phyloP scores from a whole-genome alignment of 768 basidiomycete species.

The Wakefieldia striispora region DNA sequence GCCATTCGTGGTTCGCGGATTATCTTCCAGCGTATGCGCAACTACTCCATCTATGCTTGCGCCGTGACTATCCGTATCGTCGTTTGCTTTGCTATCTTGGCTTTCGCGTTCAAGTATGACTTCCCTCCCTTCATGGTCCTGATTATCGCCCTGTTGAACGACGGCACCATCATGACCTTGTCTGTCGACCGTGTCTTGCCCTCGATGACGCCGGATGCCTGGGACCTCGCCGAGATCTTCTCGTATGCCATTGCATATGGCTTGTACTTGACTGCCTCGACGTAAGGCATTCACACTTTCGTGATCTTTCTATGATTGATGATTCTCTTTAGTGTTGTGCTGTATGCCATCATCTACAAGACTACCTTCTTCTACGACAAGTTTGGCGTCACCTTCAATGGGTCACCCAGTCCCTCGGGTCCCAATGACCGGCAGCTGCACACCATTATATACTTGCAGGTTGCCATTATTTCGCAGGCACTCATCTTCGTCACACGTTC shows the following conservation, averaged over 20 bases:
- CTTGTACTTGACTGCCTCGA: conserved; percentile 87
- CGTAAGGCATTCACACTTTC: conserved; percentile 49
- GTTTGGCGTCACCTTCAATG: conserved; percentile 66
- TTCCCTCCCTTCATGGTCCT: conserved; percentile 99
- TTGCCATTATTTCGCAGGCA: conserved; percentile 98
- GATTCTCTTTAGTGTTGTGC: conserved; percentile 51
- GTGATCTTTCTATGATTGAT: conserved; percentile 8
- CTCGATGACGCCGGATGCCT: conserved; percentile 87
- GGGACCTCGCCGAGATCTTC: conserved; percentile 97
- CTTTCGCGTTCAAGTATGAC: conserved; percentile 94
- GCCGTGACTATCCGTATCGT: conserved; percentile 99
- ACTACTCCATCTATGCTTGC: conserved; percentile 97
- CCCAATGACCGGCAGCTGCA: conserved; percentile 73
- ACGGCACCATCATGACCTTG: conserved; percentile 99
- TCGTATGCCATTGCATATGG: conserved; percentile 95
- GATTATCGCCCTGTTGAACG: conserved; percentile 94
- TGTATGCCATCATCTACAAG: conserved; percentile 82
- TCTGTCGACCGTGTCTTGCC: conserved; percentile 95
- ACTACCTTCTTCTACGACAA: conserved; percentile 87
- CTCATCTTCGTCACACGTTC: conserved; percentile 96
- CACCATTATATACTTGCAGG: conserved; percentile 92
- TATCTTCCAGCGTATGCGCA: conserved; percentile 99
- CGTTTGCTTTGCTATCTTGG: conserved; percentile 93
- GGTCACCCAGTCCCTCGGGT: conserved; percentile 22
- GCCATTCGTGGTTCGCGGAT: conserved; percentile 97